Base-by-base conservation (phyloP, 495 filamentous ascomycete species). In the Lasiosphaeria ovina region DNA sequence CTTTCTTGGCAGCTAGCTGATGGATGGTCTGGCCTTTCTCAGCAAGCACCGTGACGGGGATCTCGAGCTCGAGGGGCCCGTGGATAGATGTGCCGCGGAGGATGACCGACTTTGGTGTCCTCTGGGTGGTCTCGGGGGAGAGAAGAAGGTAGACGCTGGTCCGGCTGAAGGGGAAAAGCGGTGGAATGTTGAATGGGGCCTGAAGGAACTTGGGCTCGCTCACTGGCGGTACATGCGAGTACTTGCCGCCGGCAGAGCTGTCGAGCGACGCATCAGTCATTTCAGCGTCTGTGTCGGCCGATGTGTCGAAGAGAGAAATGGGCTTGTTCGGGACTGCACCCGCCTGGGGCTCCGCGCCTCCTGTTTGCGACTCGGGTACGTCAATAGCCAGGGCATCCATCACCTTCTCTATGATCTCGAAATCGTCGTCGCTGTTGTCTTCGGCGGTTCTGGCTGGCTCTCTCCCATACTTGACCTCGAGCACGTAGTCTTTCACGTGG, bases 1-100 rank as follows among this genome's bases (percentile, higher is more conserved):
- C 85, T 67, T 88, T 89, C 53, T 81, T 81, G 0, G 87, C 86
- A 1, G 87, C 87, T 3, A 91, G 80, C 61, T 87, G 85, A 66
- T 91, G 87, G 55, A 92, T 82, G 0, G 82, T 89, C 57, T 85
- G 74, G 3, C 77, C 79, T 45, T 72, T 73, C 3, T 71, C 68
- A 0, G 76, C 62, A 0, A 86, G 66, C 7, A 73, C 62, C 10
- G 79, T 70, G n/a, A 90, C 76, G 0, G 87, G 85, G 31, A 91
- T 85, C 54, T 82, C 78, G 32, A 89, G 75, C 35, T 80, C 72
- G 4, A 91, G 71, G 0, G 86, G 84, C 1, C 83, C 82, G 24
- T 84, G 69, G 0, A 67, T 59, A 35, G 78, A 84, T 0, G 74
- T 83, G 11, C 79, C 87, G 1, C 74, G 77, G 16, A 92, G 75